Conservation (phyloP, 208 protist genomes). For the Trypanosomatidae sp. region DNA sequence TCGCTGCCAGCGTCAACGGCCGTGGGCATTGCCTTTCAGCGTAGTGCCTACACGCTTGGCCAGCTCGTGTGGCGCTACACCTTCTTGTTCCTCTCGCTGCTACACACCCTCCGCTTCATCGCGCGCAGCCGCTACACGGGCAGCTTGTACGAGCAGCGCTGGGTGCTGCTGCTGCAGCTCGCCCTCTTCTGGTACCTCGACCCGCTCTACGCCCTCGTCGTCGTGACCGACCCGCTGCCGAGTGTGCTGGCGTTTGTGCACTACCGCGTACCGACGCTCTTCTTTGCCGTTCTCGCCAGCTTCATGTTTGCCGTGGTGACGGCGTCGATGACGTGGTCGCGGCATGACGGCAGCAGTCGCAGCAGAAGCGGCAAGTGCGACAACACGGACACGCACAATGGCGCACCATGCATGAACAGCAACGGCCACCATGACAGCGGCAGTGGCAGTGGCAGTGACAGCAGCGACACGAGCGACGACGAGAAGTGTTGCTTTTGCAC, state of each 20-base stretch:
- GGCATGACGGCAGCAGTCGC: conserved; percentile 1
- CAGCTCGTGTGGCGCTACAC: conserved; percentile 51
- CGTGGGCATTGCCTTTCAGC: conserved; percentile 47
- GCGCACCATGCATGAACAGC: background rate
- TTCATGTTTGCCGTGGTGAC: conserved; percentile 84
- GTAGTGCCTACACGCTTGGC: conserved; percentile 31
- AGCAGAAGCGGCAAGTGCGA: too few relatives aligned
- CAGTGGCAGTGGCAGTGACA: background rate
- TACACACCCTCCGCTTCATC: conserved; percentile 57
- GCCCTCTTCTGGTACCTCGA: conserved; percentile 66
- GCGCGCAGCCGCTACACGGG: conserved; percentile 44
- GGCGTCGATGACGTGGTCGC: conserved; percentile 50
- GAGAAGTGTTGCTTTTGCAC: background rate
- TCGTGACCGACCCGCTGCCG: conserved; percentile 14
- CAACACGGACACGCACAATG: too few relatives aligned
- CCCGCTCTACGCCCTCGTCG: conserved; percentile 36
- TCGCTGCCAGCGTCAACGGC: too few relatives aligned
- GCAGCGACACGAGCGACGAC: background rate
- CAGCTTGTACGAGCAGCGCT: conserved; percentile 60
- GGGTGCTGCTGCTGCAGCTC: conserved; percentile 51
- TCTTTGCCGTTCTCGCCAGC: conserved; percentile 37
- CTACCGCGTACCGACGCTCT: conserved; percentile 61
- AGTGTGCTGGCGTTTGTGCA: conserved; percentile 62
- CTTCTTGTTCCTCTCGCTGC: conserved; percentile 37
- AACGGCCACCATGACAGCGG: background rate